Conservation (phyloP, 2,329 filamentous ascomycete genomes). For the Zymoseptoria passerinii region DNA sequence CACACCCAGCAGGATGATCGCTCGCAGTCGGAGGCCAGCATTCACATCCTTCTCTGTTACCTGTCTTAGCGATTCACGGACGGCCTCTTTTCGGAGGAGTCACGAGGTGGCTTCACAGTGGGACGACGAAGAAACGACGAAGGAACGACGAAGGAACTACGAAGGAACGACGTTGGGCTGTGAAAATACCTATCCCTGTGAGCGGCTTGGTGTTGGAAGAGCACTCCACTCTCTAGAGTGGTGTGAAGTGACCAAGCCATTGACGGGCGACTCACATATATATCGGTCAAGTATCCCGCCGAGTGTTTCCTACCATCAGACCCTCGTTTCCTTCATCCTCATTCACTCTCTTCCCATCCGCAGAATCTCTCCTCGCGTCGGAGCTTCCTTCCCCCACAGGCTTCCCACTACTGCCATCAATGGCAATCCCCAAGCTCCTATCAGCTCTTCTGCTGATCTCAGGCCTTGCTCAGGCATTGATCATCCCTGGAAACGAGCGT, state of each 20-base stretch:
- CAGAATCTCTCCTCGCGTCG: no score
- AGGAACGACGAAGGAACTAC: no score
- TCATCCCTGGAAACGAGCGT: not conserved
- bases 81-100: not conserved
- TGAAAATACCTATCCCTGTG: not conserved
- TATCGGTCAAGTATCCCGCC: not conserved
- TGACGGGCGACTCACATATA: not conserved
- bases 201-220: not conserved
- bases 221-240: not conserved
- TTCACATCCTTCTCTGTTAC: not conserved
- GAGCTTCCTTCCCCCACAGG: no score
- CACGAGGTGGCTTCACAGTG: not conserved
- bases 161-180: not conserved
- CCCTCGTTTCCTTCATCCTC: not conserved
- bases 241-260: not conserved
- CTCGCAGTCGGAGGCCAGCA: not conserved
- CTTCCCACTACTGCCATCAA: not conserved
- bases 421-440: not conserved
- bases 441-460: constrained; percentile 1
- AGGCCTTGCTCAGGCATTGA: not conserved
- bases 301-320: not conserved
- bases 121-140: not conserved
- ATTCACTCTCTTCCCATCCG: not conserved
- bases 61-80: not conserved
- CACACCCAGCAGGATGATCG: not conserved